Evolutionary conservation across 2,329 filamentous ascomycete genomes (phyloP).

Genomic region (Pseudonectria buxi): DNA sequence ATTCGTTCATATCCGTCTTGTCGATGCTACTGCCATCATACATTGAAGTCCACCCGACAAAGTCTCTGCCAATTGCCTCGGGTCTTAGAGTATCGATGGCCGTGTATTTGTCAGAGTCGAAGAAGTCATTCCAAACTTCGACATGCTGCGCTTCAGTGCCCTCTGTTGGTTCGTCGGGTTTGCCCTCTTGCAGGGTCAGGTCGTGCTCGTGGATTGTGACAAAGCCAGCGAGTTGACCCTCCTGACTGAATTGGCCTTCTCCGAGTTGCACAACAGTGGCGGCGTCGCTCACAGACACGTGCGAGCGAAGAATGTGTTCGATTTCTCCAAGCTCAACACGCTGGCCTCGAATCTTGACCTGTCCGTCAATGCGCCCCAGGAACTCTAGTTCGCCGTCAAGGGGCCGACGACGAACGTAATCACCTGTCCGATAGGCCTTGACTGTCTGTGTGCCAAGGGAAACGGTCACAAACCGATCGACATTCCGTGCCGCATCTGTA

Average conservation of each 20-base stretch:
- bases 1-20: constrained; percentile 19
- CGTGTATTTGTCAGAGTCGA: constrained; percentile 9
- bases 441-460: constrained; percentile 1
- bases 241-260: neutral
- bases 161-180: too few relatives aligned
- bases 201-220: neutral
- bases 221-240: neutral
- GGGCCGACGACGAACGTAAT: constrained; percentile 13
- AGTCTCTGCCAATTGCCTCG: constrained; percentile 14
- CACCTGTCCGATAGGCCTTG: constrained; percentile 21
- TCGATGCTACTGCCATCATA: too few relatives aligned
- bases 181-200: too few relatives aligned
- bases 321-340: constrained; percentile 22
- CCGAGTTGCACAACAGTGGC: neutral
- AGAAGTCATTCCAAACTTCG: constrained; percentile 6
- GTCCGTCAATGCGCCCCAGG: constrained; percentile 20
- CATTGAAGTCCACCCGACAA: constrained; percentile 21
- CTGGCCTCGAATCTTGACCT: constrained; percentile 25
- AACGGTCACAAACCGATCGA: constrained; percentile 11
- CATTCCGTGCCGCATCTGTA: constrained; percentile 5
- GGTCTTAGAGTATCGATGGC: constrained; percentile 6
- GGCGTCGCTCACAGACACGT: constrained; percentile 5
- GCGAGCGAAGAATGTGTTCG: constrained; percentile 13
- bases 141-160: too few relatives aligned
- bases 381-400: constrained; percentile 20